phyloP scores from a whole-genome alignment of 768 basidiomycete species.

The Roridomyces roridus region DNA sequence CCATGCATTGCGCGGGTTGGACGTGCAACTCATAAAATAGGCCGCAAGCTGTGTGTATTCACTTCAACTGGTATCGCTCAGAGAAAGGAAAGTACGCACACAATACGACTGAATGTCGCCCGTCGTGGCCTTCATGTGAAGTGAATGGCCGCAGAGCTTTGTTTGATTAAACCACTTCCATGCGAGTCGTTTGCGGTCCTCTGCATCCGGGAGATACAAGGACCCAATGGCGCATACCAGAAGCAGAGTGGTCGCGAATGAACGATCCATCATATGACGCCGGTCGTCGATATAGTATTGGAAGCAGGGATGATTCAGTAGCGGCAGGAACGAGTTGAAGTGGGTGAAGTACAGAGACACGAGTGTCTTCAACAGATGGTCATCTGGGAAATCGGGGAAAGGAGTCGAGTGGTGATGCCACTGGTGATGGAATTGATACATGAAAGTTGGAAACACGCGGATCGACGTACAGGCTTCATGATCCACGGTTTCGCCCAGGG shows the following conservation, averaged over 20 bases:
- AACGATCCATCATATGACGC: constrained; percentile 40
- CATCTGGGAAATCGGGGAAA: neutral
- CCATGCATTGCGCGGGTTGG: neutral
- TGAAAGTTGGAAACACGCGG: neutral
- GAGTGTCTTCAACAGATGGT: constrained; percentile 39
- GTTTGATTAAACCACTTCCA: constrained; percentile 8
- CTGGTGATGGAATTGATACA: neutral
- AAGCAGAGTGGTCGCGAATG: constrained; percentile 52
- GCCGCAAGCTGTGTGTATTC: neutral
- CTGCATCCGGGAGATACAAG: neutral
- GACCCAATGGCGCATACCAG: constrained; percentile 58
- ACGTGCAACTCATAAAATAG: neutral
- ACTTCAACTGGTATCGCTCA: neutral
- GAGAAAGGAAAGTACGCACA: neutral
- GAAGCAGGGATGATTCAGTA: constrained; percentile 60
- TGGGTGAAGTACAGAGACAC: constrained; percentile 56
- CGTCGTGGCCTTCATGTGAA: neutral
- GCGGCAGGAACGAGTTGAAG: constrained; percentile 45
- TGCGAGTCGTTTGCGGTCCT: neutral
- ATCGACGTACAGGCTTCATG: neutral
- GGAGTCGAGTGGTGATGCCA: neutral
- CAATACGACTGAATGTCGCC: constrained; percentile 13
- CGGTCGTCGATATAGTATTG: constrained; percentile 40
- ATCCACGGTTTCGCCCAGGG: neutral
- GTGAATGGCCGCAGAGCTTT: neutral